Evolutionary conservation across 495 filamentous ascomycete species (phyloP).

Genomic region (Hypoxylon subgilvum): DNA sequence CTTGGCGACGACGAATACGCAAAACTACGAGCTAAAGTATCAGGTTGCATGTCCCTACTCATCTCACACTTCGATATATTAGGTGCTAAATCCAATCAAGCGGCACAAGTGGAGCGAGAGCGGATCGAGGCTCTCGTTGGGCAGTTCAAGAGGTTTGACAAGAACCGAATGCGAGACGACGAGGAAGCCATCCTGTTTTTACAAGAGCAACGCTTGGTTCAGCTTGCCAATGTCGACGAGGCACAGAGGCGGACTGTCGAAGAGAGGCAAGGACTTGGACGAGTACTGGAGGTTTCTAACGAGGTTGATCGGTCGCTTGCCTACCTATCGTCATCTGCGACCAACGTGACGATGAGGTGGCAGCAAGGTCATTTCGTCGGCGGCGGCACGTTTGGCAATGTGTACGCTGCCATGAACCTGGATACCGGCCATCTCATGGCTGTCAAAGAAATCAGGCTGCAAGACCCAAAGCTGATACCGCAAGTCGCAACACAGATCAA

Average conservation of each 20-base stretch:
- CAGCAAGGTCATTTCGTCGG: slow-evolving; percentile 97
- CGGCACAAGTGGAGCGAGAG: slow-evolving; percentile 80
- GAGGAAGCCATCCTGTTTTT: slow-evolving; percentile 79
- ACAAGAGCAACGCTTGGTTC: slow-evolving; percentile 71
- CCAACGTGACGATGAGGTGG: slow-evolving; percentile 93
- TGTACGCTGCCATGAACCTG: slow-evolving; percentile 95
- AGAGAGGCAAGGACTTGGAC: slow-evolving; percentile 87
- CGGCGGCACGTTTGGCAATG: slow-evolving; percentile 94
- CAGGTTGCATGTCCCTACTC: slow-evolving; percentile 95
- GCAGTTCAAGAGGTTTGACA: slow-evolving; percentile 75
- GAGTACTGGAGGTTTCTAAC: slow-evolving; percentile 90
- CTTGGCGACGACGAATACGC: slow-evolving; percentile 87
- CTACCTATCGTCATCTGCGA: slow-evolving; percentile 88
- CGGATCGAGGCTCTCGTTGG: slow-evolving; percentile 76
- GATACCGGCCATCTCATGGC: slow-evolving; percentile 97
- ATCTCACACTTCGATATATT: slow-evolving; percentile 99
- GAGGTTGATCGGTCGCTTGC: slow-evolving; percentile 95
- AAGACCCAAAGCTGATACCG: slow-evolving; percentile 95
- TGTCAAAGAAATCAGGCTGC: slow-evolving; percentile 96
- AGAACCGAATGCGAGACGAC: slow-evolving; percentile 79
- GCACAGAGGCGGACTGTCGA: slow-evolving; percentile 75
- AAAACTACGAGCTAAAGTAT: slow-evolving; percentile 81
- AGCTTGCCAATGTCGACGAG: slow-evolving; percentile 77
- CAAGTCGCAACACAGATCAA: slow-evolving; percentile 90
- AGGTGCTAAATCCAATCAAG: slow-evolving; percentile 89